These are phyloP conservation scores for Protostelium mycophagum DNA, from an alignment of 78 protist species.

Conservation along the genomic window DNA sequence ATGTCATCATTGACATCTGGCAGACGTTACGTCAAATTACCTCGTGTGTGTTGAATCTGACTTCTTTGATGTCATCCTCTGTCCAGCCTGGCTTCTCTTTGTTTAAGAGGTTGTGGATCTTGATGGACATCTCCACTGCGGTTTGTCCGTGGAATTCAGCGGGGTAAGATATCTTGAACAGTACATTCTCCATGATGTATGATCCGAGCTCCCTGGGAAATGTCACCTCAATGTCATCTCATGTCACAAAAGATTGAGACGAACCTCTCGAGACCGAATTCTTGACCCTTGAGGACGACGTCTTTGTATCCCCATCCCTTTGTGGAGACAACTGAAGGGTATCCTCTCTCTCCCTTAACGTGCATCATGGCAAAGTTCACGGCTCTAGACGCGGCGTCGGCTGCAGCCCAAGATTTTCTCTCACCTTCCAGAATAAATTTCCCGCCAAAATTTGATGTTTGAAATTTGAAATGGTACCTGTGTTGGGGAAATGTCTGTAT, in stretches of 20 bases:
- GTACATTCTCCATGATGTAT: constrained; percentile 61
- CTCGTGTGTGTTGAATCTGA: not conserved
- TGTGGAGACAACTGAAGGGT: constrained; percentile 49
- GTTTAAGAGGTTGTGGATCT: constrained; percentile 12
- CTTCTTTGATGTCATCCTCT: not conserved
- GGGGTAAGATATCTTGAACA: constrained; percentile 63
- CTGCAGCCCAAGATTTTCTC: constrained; percentile 75
- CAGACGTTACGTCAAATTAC: no score
- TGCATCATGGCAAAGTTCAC: constrained; percentile 29
- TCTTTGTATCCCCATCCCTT: constrained; percentile 60
- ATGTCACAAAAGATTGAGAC: no score
- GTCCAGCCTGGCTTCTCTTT: not conserved
- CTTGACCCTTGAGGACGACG: constrained; percentile 27
- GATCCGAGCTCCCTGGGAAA: not conserved
- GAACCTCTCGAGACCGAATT: constrained; percentile 26
- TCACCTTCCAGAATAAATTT: no score
- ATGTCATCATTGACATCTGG: no score
- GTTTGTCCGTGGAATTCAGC: constrained; percentile 76
- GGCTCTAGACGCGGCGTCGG: constrained; percentile 56
- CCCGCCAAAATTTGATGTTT: no score
- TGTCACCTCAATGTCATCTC: no score
- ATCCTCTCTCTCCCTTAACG: constrained; percentile 64
- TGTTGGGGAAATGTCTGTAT: constrained; percentile 64
- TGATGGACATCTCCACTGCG: constrained; percentile 54
- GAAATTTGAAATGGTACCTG: no score